Percentiles rank a stretch among this genome's conserved stretches.
Evolutionary conservation across 495 filamentous ascomycete species (phyloP).

Genomic region (Hypoxylon rickii): DNA sequence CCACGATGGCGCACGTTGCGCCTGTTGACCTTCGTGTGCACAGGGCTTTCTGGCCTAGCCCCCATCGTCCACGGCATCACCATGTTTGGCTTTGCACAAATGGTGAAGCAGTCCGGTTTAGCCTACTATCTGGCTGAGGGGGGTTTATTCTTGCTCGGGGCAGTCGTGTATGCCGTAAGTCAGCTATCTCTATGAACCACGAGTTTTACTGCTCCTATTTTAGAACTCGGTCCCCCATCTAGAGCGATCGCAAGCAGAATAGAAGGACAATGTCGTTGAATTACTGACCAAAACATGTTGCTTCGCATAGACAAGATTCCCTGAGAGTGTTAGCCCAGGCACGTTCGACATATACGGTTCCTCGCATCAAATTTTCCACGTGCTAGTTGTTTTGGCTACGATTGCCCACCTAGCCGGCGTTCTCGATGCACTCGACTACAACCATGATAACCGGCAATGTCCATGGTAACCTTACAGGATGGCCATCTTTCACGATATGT

Average conservation of each 20-base stretch:
- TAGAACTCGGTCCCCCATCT: too few species aligned
- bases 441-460: slow-evolving; percentile 39
- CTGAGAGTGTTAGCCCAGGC: slow-evolving; percentile 46
- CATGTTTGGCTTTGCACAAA: slow-evolving; percentile 46
- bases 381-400: slow-evolving; percentile 64
- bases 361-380: slow-evolving; percentile 69
- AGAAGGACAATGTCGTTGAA: background rate
- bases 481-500: too few species aligned
- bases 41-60: slow-evolving; percentile 52
- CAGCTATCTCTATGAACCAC: too few species aligned
- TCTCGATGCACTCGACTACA: slow-evolving; percentile 59
- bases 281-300: slow-evolving; percentile 22
- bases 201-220: too few species aligned
- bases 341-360: slow-evolving; percentile 64
- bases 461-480: background rate
- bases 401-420: slow-evolving; percentile 62
- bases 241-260: too few species aligned
- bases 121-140: slow-evolving; percentile 50
- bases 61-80: slow-evolving; percentile 52
- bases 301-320: slow-evolving; percentile 42
- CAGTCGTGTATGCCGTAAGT: slow-evolving; percentile 50
- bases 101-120: slow-evolving; percentile 50
- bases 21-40: slow-evolving; percentile 49
- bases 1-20: slow-evolving; percentile 42
- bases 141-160: slow-evolving; percentile 42